These are phyloP conservation scores for Beta macrorhiza DNA, from an alignment of 179 eudicot genomes.

Conservation along the genomic window DNA sequence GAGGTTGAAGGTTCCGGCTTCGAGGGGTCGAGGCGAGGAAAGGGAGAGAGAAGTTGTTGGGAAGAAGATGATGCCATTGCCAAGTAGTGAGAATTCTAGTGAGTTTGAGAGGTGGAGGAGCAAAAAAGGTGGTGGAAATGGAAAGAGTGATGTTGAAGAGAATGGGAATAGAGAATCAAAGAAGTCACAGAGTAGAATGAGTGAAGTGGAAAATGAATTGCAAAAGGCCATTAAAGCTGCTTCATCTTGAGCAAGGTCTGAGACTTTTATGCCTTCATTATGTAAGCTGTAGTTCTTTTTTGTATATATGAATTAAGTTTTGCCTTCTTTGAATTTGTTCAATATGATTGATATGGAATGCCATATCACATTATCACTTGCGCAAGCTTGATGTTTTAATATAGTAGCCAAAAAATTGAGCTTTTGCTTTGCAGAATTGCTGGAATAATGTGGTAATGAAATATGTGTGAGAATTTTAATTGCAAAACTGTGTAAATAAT, in stretches of 20 bases:
- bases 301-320: constrained; percentile 30
- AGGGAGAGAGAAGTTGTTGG: constrained; percentile 29
- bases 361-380: constrained; percentile 4
- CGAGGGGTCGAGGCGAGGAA: constrained; percentile 33
- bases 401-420: background rate
- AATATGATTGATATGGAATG: background rate
- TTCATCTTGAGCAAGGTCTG: constrained; percentile 44
- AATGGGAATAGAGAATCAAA: constrained; percentile 39
- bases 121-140: constrained; percentile 41
- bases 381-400: constrained; percentile 17
- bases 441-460: constrained; percentile 13
- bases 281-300: constrained; percentile 18
- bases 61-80: constrained; percentile 34
- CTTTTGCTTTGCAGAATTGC: background rate
- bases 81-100: constrained; percentile 34
- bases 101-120: constrained; percentile 71
- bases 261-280: constrained; percentile 2
- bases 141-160: constrained; percentile 31
- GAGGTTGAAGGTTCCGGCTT: constrained; percentile 30
- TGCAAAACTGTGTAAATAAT: background rate
- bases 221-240: constrained; percentile 81
- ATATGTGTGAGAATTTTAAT: background rate
- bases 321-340: constrained; percentile 19
- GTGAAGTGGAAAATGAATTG: constrained; percentile 74
- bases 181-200: constrained; percentile 31